Evolutionary conservation across 2,329 filamentous ascomycete genomes (phyloP).

Genomic region (Pseudogymnoascus sp.): DNA sequence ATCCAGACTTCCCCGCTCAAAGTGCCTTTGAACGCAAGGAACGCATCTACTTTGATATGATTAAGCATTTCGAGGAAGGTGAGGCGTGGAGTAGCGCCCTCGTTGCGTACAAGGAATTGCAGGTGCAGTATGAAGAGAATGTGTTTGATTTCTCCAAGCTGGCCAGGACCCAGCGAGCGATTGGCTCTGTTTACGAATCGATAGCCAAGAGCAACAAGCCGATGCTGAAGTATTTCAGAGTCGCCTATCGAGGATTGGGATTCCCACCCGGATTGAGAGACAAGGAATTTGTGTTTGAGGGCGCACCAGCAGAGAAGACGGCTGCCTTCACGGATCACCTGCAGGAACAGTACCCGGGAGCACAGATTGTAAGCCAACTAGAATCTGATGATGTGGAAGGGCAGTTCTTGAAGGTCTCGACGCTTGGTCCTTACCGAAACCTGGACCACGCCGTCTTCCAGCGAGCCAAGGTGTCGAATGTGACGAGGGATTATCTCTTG

Average conservation of each 20-base stretch:
- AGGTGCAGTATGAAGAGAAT: slow-evolving; percentile 82
- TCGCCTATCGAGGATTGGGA: slow-evolving; percentile 80
- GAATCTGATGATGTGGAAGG: slow-evolving; percentile 77
- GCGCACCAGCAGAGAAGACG: slow-evolving; percentile 65
- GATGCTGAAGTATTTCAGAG: slow-evolving; percentile 82
- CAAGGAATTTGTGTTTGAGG: slow-evolving; percentile 90
- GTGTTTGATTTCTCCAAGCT: slow-evolving; percentile 88
- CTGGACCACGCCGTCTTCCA: slow-evolving; percentile 78
- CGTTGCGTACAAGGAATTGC: slow-evolving; percentile 81
- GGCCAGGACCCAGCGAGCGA: slow-evolving; percentile 78
- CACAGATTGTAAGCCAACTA: slow-evolving; percentile 66
- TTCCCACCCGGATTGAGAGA: slow-evolving; percentile 75
- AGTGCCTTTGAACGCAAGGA: slow-evolving; percentile 90
- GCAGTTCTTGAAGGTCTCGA: slow-evolving; percentile 76
- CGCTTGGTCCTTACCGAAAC: slow-evolving; percentile 75
- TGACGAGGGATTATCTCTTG: slow-evolving; percentile 79
- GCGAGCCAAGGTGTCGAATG: slow-evolving; percentile 71
- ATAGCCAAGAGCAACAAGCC: slow-evolving; percentile 74
- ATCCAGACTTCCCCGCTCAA: slow-evolving; percentile 74
- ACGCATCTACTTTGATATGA: slow-evolving; percentile 85
- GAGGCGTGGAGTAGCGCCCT: slow-evolving; percentile 87
- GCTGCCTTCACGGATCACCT: slow-evolving; percentile 82
- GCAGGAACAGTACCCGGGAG: slow-evolving; percentile 80
- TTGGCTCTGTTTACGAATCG: slow-evolving; percentile 84
- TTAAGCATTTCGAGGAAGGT: slow-evolving; percentile 90